Evolutionary conservation across 208 protist species (phyloP), one percentile per base, ranked within the genome.

Genomic region (Endotrypanum monterogeii): DNA sequence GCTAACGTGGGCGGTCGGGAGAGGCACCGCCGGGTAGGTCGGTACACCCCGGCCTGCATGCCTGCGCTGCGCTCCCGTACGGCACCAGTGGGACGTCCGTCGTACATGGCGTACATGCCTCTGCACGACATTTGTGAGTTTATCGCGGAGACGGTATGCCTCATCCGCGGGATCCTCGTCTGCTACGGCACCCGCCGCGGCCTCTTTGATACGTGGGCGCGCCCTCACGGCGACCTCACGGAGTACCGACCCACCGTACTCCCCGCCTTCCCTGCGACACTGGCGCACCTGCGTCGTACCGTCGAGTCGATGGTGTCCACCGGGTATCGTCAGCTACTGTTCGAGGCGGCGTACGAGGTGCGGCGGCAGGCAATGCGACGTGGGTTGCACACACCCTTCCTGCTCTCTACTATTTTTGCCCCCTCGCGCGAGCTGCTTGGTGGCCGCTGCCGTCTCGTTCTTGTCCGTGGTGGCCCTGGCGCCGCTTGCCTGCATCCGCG

Each of bases 71-170:
- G 77, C 28, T 70, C 73, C 44, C 73, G 69, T 35, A 69, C 74
- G 20, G 69, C 77, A 0, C 39, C 79, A 25, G 46, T 35, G n/a
- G 79, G 71, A 14, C 67, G 86, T 57, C 77, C 83, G 39, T 71
- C 86, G 20, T 95, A 97, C 78, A 74, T 96, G 39, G 85, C 89
- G 11, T 97, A 96, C 83, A 67, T 96, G 2, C 91, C 94, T 14
- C 74, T 96, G 28, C 89, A 92, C 25, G 87, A 95, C 75, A 82
- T 98, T 20, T 67, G 86, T 3, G 93, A 98, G 72, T 75, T 97
- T 44, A 54, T 89, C 4, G 63, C 83, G 4, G 68, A 95, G 55
- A 85, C 76, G 8, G 63, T 79, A 12, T 79, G 90, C 20, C 71
- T 97, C 35, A 18, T 87, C 1, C 75, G 78, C 28, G 74, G 73